Evolutionary conservation across 768 basidiomycete genomes (phyloP).

Genomic region (Fibroporia radiculosa): DNA sequence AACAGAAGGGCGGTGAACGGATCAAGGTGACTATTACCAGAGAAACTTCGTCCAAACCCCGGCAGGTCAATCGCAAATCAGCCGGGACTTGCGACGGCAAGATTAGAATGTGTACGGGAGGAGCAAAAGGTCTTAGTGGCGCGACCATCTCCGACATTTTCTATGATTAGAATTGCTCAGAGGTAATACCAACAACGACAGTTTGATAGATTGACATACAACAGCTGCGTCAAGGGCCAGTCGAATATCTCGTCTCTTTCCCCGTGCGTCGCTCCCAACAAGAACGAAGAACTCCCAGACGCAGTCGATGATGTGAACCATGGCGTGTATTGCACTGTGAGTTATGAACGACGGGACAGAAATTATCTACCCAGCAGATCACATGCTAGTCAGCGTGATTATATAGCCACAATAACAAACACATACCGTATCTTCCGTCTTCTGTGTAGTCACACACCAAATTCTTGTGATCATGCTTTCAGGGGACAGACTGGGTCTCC

Average conservation of each 20-base stretch:
- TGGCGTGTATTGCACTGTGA: slow-evolving; percentile 30
- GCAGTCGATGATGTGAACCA: slow-evolving; percentile 66
- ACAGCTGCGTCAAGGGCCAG: slow-evolving; percentile 51
- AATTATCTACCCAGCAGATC: slow-evolving; percentile 31
- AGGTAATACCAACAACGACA: not conserved
- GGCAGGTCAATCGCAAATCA: slow-evolving; percentile 60
- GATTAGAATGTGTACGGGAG: slow-evolving; percentile 66
- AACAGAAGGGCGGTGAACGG: not conserved
- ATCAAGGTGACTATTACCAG: slow-evolving; percentile 35
- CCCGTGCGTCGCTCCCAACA: slow-evolving; percentile 60
- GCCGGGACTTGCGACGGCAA: slow-evolving; percentile 69
- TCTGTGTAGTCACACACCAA: slow-evolving; percentile 47
- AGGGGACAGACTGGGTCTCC: slow-evolving; percentile 38
- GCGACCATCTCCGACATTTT: slow-evolving; percentile 46
- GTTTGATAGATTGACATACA: slow-evolving; percentile 28
- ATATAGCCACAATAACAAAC: not conserved
- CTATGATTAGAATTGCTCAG: slow-evolving; percentile 26
- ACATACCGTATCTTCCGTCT: slow-evolving; percentile 34
- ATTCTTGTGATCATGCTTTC: slow-evolving; percentile 38
- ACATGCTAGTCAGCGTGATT: not conserved
- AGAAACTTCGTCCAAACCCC: slow-evolving; percentile 56
- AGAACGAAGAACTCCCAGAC: slow-evolving; percentile 76
- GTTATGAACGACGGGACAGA: slow-evolving; percentile 36
- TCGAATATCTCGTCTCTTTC: slow-evolving; percentile 48
- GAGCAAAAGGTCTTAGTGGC: slow-evolving; percentile 53